Conservation (phyloP, 768 basidiomycete species). For the Russula emetica region DNA sequence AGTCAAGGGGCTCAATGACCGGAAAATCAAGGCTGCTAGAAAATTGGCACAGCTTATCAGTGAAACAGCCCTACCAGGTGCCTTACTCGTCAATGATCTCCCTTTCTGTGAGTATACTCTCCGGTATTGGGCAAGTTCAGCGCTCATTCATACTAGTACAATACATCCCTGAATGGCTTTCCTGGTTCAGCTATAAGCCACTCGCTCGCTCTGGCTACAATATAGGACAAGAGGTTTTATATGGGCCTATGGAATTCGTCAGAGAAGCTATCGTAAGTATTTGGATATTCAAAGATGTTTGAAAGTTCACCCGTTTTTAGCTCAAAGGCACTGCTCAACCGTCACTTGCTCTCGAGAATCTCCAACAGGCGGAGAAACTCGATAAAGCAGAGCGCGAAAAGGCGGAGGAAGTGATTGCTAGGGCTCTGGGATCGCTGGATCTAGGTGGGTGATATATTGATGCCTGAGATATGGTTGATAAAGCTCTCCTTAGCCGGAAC, state of each 20-base stretch:
- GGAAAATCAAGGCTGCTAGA: not conserved
- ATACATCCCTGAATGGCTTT: conserved; percentile 14
- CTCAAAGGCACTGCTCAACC: conserved; percentile 7
- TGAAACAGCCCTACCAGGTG: not conserved
- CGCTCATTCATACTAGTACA: conserved; percentile 1
- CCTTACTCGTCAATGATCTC: conserved; percentile 9
- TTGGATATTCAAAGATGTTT: not conserved
- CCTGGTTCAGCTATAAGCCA: conserved; percentile 17
- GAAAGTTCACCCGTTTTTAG: not conserved
- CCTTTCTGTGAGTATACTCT: not conserved
- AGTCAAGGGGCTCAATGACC: not conserved
- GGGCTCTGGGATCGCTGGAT: conserved; percentile 12
- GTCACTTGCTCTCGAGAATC: conserved; percentile 8
- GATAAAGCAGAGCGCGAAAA: not conserved
- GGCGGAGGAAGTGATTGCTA: not conserved
- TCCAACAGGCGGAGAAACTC: conserved; percentile 9
- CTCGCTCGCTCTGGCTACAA: not conserved
- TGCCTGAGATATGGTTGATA: not conserved
- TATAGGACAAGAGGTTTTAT: conserved; percentile 1
- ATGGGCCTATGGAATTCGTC: not conserved
- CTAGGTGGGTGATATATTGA: not conserved
- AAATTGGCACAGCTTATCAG: not conserved
- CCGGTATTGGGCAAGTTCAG: too few relatives aligned
- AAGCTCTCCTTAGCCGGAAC: not conserved
- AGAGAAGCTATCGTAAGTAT: conserved; percentile 1